Evolutionary conservation across 108 stramenopile genomes (phyloP).

Genomic region (Heterococcus sp.): DNA sequence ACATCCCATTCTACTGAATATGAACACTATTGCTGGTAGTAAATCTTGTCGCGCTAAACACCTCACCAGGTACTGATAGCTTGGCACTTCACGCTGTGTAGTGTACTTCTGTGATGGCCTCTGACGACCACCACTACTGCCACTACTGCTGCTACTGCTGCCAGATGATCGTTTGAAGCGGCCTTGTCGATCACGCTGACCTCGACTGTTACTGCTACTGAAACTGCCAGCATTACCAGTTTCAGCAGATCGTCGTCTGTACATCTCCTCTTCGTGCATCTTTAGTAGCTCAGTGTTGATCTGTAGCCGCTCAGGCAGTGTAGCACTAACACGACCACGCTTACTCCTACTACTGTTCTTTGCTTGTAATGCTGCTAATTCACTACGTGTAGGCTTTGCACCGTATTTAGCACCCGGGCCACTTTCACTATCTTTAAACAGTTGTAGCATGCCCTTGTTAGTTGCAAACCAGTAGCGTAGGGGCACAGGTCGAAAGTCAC

Average conservation of each 20-base stretch:
- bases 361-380: neutral
- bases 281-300: conserved; percentile 12
- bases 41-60: conserved; percentile 65
- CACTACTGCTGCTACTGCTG: neutral
- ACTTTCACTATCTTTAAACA: conserved; percentile 32
- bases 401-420: conserved; percentile 51
- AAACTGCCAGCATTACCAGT: too few species aligned
- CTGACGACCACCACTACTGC: conserved; percentile 7
- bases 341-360: neutral
- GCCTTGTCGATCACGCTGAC: neutral
- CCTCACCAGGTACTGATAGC: conserved; percentile 56
- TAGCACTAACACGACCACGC: neutral
- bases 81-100: conserved; percentile 15
- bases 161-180: neutral
- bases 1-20: conserved; percentile 83
- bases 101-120: conserved; percentile 4
- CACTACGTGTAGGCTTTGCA: neutral
- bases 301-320: conserved; percentile 13
- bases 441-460: conserved; percentile 23
- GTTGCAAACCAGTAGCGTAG: conserved; percentile 39
- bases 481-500: conserved; percentile 52
- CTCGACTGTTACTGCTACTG: too few species aligned
- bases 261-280: conserved; percentile 6
- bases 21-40: conserved; percentile 87
- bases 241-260: neutral